phyloP scores from a whole-genome alignment of 1,284 basidiomycete genomes.

The Cutaneotrichosporon spelunceum region DNA sequence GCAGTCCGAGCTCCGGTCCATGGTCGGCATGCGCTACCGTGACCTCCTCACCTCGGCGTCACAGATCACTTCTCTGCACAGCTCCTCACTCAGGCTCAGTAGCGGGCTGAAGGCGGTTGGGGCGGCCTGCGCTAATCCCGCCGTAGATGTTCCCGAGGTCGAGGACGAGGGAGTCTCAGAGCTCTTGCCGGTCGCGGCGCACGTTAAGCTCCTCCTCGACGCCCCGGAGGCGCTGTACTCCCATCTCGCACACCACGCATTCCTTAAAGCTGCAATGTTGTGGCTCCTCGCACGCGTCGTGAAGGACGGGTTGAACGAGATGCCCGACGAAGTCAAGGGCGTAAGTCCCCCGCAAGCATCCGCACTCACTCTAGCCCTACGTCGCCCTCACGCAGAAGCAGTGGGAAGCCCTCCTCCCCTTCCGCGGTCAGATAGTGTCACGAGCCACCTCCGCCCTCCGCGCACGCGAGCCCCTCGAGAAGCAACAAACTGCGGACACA shows the following conservation, averaged over 20 bases:
- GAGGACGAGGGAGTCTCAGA: slow-evolving; percentile 55
- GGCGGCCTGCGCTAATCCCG: slow-evolving; percentile 37
- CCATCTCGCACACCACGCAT: slow-evolving; percentile 71
- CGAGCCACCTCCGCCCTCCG: slow-evolving; percentile 71
- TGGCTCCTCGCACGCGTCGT: slow-evolving; percentile 81
- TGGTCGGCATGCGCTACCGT: slow-evolving; percentile 95
- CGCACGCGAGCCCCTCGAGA: slow-evolving; percentile 46
- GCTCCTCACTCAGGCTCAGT: slow-evolving; percentile 55
- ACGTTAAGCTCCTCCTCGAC: slow-evolving; percentile 80
- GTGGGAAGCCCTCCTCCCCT: slow-evolving; percentile 80
- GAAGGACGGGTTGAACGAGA: slow-evolving; percentile 41
- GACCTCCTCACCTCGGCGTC: slow-evolving; percentile 86
- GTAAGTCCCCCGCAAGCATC: slow-evolving; percentile 25
- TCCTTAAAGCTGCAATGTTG: slow-evolving; percentile 76
- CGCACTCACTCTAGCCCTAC: slow-evolving; percentile 33
- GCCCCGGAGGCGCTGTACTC: slow-evolving; percentile 79
- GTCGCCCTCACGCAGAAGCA: slow-evolving; percentile 78
- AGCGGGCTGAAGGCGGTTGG: slow-evolving; percentile 44
- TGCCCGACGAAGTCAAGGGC: slow-evolving; percentile 34
- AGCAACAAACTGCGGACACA: slow-evolving; percentile 67
- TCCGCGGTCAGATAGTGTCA: slow-evolving; percentile 77
- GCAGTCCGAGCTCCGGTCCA: slow-evolving; percentile 82
- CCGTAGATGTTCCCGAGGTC: slow-evolving; percentile 20
- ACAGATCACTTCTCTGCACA: slow-evolving; percentile 65
- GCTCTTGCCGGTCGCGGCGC: slow-evolving; percentile 73